Evolutionary conservation across 805 yeast genomes (phyloP).

Genomic region (Nakazawaea ernobii): DNA sequence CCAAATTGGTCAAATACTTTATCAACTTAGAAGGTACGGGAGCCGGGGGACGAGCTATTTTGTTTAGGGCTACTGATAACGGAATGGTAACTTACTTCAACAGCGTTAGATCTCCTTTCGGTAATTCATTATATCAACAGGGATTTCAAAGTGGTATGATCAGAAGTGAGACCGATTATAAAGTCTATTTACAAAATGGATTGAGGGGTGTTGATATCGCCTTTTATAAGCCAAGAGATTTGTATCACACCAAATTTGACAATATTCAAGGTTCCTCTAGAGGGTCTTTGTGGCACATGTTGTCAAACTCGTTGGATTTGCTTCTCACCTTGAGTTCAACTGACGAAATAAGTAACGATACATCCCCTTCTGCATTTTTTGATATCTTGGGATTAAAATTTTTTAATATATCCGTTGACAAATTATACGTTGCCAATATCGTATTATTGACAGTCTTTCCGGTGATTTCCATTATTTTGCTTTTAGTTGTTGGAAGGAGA

Average conservation of each 20-base stretch:
- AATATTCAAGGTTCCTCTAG: constrained; percentile 56
- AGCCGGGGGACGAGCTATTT: constrained; percentile 77
- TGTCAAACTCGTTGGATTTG: constrained; percentile 62
- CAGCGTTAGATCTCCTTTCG: constrained; percentile 65
- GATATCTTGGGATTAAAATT: constrained; percentile 59
- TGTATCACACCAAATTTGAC: constrained; percentile 79
- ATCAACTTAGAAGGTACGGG: constrained; percentile 91
- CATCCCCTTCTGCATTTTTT: constrained; percentile 51
- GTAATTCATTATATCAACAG: constrained; percentile 74
- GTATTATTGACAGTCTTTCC: constrained; percentile 52
- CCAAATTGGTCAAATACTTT: constrained; percentile 52
- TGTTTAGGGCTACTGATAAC: constrained; percentile 79
- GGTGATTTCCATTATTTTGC: constrained; percentile 37
- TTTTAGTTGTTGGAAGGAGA: constrained; percentile 39
- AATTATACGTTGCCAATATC: constrained; percentile 47
- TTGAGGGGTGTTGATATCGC: constrained; percentile 87
- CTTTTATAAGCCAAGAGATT: constrained; percentile 75
- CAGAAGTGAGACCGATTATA: constrained; percentile 81
- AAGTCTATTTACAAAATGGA: constrained; percentile 60
- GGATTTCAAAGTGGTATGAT: constrained; percentile 73
- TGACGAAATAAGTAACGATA: constrained; percentile 26
- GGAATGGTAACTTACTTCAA: constrained; percentile 57
- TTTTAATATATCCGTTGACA: constrained; percentile 44
- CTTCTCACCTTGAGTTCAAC: constrained; percentile 38
- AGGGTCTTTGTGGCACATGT: constrained; percentile 82